Percentiles rank a stretch among this genome's conserved stretches.
These are phyloP conservation scores for Nyctanthes arbortristis DNA, from an alignment of 257 asterid genomes.

Conservation along the genomic window DNA sequence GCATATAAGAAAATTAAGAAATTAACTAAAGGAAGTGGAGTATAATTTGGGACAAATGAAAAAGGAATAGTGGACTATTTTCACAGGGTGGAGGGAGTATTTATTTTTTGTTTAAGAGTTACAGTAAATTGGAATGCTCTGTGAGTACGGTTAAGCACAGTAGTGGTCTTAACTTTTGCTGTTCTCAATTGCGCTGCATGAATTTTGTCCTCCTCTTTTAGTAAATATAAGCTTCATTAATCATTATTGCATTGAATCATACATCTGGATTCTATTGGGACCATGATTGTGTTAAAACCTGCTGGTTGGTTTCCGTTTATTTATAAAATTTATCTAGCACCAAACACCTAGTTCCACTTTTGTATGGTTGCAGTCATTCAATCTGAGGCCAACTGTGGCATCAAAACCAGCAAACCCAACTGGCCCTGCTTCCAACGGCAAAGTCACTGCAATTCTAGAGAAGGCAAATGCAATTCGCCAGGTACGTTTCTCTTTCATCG, in stretches of 20 bases:
- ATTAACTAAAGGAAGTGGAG: no score
- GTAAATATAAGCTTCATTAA: background rate
- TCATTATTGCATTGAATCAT: background rate
- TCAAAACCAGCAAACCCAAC: slow-evolving; percentile 49
- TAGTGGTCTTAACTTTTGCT: background rate
- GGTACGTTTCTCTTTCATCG: slow-evolving; percentile 42
- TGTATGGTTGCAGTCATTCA: slow-evolving; percentile 65
- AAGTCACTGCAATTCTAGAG: slow-evolving; percentile 79
- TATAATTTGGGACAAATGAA: no score
- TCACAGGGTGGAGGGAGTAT: no score
- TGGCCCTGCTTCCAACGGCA: slow-evolving; percentile 48
- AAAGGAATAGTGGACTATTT: no score
- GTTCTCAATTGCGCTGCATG: background rate
- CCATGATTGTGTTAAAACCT: slow-evolving; percentile 3
- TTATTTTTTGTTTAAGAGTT: no score
- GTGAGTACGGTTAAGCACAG: no score
- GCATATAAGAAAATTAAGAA: no score
- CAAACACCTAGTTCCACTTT: slow-evolving; percentile 17
- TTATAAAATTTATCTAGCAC: slow-evolving; percentile 14
- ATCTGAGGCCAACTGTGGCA: slow-evolving; percentile 64
- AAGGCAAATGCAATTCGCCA: slow-evolving; percentile 94
- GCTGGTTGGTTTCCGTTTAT: background rate
- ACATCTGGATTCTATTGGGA: background rate
- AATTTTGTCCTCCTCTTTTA: background rate
- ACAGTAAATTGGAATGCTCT: no score